Base-by-base conservation (phyloP, 2,329 filamentous ascomycete species). In the Trichoderma sp. region DNA sequence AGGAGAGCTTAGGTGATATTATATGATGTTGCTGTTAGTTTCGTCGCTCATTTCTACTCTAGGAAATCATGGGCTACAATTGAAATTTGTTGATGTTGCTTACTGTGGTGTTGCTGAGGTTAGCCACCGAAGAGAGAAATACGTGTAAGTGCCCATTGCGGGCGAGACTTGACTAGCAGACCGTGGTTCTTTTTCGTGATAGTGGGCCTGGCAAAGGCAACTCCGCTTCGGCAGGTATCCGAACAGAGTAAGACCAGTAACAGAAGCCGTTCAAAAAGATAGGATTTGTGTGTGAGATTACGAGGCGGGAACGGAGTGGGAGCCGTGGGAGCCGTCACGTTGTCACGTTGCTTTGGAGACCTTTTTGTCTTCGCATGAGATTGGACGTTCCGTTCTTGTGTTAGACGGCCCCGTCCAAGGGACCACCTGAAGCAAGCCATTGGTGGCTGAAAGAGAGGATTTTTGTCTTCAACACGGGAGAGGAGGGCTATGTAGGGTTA, bases 181-280 rank as follows among this genome's bases (percentile, higher is more conserved):
- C 18, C 18, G 53, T 50, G 29, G 59, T 18, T 53, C 35, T 29
- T 7, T 65, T 72, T 76, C 75, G 75, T 74, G 75, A 76, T 76
- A 68, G 75, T 76, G 75, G 74, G 45, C 27, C 41, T 50, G 24
- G 38, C 38, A 6, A 63, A 64, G 73, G 50, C 6, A 24, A 11
- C 29, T 56, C 24, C 59, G 35, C 56, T 69, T 75, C 75, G 68
- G 69, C 14, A 76, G 41, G 50, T 67, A 76, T 62, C 69, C 63
- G 75, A 76, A 50, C 27, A 62, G 35, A 38, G 21, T 18, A 53
- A 35, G 60, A 33, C 24, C 27, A 16, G 50, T 18, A 41, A 8
- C 18, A 38, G 21, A 35, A 29, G 45, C 45, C 45, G n/a, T 24
- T 11, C 21, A 24, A 59, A 33, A 59, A 41, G 16, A 41, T 18